Base-by-base conservation (phyloP, 2,329 filamentous ascomycete species). In the Ophiostoma sp. region DNA sequence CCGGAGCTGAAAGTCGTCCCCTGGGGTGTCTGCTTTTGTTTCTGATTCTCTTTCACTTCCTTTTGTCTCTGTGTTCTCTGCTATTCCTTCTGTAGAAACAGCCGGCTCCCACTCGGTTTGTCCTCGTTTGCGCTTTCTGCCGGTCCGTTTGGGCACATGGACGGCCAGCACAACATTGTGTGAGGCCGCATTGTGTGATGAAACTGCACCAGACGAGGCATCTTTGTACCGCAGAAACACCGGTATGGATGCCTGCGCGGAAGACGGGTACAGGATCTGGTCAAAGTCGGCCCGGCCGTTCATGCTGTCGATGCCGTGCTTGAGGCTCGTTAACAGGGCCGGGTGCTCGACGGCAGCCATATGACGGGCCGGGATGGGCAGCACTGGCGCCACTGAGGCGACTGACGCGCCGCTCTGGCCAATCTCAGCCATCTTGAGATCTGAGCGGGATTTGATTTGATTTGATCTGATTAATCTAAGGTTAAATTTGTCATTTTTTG, bases 141-240 rank as follows among this genome's bases (percentile, higher is more conserved):
- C 94, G 2, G 93, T 97, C 70, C 92, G 84, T 78, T 89, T 95
- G 0, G 95, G 94, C 0, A 98, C 87, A 0, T 90, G 93, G 70
- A 99, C 85, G 77, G 93, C 94, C 69, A 99, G 83, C 27, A 98
- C 84, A 27, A 98, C 81, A 76, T 97, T 96, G 77, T 93, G 92
- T 11, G 92, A 91, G 27, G 86, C 81, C 41, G 89, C 86, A 76
- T 90, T 91, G 60, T 89, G 89, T 8, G 94, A 97, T 74, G 90
- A 83, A 72, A 97, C 83, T 10, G 92, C 91, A 74, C 90, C 90
- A 75, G 91, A 89, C 76, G 92, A 88, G 2, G 90, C 89, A 78
- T 96, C 93, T 73, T 93, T 86, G 33, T 91, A 91, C 31, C 92
- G 88, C 69, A 98, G 83, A 75, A 90, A 91, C n/a, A 96, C 80